Evolutionary conservation across 106 monocot species (phyloP).

Genomic region (Hemerocallis citrina): DNA sequence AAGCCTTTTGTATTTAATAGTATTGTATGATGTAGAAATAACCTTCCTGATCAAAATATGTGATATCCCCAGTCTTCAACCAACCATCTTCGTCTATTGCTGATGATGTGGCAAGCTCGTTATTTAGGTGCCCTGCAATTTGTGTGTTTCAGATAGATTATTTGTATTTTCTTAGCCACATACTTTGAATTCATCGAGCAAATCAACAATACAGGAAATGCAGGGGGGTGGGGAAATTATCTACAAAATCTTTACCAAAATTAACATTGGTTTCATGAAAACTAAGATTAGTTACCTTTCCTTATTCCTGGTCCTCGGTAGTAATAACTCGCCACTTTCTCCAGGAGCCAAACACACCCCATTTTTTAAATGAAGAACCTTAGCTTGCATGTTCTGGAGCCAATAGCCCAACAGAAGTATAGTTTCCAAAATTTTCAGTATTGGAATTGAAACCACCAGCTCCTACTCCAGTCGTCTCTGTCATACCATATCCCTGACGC

Average conservation of each 20-base stretch:
- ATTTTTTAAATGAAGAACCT: constrained; percentile 40
- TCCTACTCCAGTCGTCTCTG: constrained; percentile 78
- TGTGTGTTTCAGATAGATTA: too few species aligned
- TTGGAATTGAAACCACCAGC: constrained; percentile 75
- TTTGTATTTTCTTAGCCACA: too few species aligned
- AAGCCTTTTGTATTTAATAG: constrained; percentile 86
- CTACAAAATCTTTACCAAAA: too few species aligned
- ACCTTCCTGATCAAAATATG: constrained; percentile 70
- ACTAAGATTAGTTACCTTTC: constrained; percentile 47
- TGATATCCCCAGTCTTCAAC: constrained; percentile 72
- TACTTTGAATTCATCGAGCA: too few species aligned
- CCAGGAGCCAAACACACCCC: constrained; percentile 46
- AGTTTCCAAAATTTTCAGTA: constrained; percentile 21
- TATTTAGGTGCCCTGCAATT: constrained; percentile 58
- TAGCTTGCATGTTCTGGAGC: constrained; percentile 87
- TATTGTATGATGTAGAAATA: constrained; percentile 57
- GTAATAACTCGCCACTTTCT: constrained; percentile 51
- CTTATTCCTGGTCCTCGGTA: constrained; percentile 68
- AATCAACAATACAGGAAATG: too few species aligned
- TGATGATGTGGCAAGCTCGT: constrained; percentile 35
- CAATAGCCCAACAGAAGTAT: constrained; percentile 62
- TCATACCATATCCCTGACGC: constrained; percentile 94
- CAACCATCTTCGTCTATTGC: constrained; percentile 40
- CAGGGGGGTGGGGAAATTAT: too few species aligned
- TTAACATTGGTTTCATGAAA: too few species aligned